Evolutionary conservation across 1,284 basidiomycete genomes (phyloP).

Genomic region (Cutaneotrichosporon sp.): DNA sequence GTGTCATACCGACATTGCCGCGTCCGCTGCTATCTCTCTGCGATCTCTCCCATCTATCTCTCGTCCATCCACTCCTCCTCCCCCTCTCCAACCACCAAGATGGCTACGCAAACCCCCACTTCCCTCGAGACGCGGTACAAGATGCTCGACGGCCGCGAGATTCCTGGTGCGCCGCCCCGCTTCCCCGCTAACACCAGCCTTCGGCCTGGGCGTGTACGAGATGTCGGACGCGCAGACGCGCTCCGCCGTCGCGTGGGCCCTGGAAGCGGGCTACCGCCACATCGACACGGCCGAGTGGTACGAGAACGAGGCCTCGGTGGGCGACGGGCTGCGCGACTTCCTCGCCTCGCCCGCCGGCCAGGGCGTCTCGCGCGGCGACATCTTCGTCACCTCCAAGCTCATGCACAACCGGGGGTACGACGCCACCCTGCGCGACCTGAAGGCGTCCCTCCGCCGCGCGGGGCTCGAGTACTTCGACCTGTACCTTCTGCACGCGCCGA

Average conservation of each 20-base stretch:
- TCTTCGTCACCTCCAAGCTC: slow-evolving; percentile 72
- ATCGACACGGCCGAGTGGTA: slow-evolving; percentile 64
- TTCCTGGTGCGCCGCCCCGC: slow-evolving; percentile 53
- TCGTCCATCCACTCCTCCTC: too few species aligned
- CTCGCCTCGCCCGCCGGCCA: slow-evolving; percentile 9
- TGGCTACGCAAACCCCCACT: not conserved
- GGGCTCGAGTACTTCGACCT: slow-evolving; percentile 57
- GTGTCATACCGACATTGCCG: too few species aligned
- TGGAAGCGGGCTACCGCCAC: slow-evolving; percentile 69
- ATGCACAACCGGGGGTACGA: slow-evolving; percentile 63
- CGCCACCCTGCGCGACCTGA: slow-evolving; percentile 58
- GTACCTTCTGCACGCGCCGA: slow-evolving; percentile 56
- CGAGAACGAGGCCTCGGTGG: slow-evolving; percentile 66
- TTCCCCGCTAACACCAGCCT: slow-evolving; percentile 55
- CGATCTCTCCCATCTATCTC: too few species aligned
- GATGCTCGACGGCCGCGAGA: slow-evolving; percentile 64
- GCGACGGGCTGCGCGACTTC: slow-evolving; percentile 61
- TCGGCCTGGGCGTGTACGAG: slow-evolving; percentile 70
- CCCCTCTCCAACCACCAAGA: not conserved
- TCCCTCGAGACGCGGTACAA: slow-evolving; percentile 29
- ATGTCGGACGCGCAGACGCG: slow-evolving; percentile 63
- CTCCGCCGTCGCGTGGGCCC: slow-evolving; percentile 62
- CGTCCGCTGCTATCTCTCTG: too few species aligned
- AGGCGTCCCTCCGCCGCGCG: slow-evolving; percentile 61
- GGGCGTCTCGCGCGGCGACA: slow-evolving; percentile 58